Percentiles rank a stretch among this genome's conserved stretches.
phyloP scores from a whole-genome alignment of 2,329 filamentous ascomycete genomes.

The Phyllachora maydis region DNA sequence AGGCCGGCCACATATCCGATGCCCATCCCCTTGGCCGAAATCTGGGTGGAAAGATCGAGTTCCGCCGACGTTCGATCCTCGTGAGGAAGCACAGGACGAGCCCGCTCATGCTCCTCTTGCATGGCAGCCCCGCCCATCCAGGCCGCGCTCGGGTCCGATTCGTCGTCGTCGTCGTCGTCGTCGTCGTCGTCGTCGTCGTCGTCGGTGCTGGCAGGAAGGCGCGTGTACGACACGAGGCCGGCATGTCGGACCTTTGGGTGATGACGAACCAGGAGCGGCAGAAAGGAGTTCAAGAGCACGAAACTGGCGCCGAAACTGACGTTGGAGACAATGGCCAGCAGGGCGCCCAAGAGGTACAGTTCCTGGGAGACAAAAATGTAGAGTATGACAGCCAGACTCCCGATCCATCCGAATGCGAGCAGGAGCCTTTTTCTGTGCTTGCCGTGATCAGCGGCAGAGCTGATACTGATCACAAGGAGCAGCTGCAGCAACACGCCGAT shows the following conservation, averaged over 20 bases:
- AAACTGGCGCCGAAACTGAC: slow-evolving; percentile 90
- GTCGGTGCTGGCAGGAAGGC: too few species aligned
- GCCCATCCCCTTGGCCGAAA: slow-evolving; percentile 81
- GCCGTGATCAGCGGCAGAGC: slow-evolving; percentile 86
- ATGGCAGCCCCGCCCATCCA: slow-evolving; percentile 25
- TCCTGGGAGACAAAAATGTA: slow-evolving; percentile 62
- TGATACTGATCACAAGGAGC: slow-evolving; percentile 85
- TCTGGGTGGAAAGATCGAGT: slow-evolving; percentile 67
- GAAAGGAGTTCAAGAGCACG: slow-evolving; percentile 84
- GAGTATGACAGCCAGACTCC: slow-evolving; percentile 67
- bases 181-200: slow-evolving; percentile 13
- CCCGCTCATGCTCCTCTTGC: slow-evolving; percentile 18
- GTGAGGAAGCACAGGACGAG: too few species aligned
- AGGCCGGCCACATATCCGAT: slow-evolving; percentile 83
- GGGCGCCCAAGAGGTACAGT: slow-evolving; percentile 59
- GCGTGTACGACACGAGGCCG: background rate
- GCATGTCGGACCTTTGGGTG: slow-evolving; percentile 34
- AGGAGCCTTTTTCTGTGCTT: slow-evolving; percentile 78
- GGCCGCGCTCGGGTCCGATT: slow-evolving; percentile 9
- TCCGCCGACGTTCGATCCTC: slow-evolving; percentile 31
- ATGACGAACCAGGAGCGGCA: slow-evolving; percentile 76
- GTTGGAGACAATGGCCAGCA: slow-evolving; percentile 80
- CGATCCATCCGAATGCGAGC: slow-evolving; percentile 64
- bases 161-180: slow-evolving; percentile 12
- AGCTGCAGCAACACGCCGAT: slow-evolving; percentile 79